Percentiles rank a stretch among this genome's conserved stretches.
Evolutionary conservation across 2,329 filamentous ascomycete species (phyloP).

Genomic region (Xylariaceae sp.): DNA sequence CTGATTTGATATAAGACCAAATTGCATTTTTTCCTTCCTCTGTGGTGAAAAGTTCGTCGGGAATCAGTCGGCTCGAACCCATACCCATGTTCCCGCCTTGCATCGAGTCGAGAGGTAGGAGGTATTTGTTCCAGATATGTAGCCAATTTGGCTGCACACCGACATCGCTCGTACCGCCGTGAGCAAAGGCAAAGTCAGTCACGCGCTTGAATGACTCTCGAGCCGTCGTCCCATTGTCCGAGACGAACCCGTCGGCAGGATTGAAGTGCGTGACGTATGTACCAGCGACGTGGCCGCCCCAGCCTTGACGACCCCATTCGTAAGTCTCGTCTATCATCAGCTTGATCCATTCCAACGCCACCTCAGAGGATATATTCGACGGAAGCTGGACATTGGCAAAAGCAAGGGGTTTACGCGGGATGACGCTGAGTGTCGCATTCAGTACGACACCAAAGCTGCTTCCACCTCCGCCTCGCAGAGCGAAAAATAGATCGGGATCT

Average conservation of each 20-base stretch:
- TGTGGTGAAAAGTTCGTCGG: constrained; percentile 13
- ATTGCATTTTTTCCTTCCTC: constrained; percentile 14
- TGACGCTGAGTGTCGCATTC: constrained; percentile 16
- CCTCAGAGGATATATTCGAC: constrained; percentile 15
- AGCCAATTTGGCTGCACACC: constrained; percentile 13
- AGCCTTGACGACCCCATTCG: constrained; percentile 17
- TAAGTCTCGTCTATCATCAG: constrained; percentile 16
- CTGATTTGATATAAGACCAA: constrained; percentile 14
- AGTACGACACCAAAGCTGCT: constrained; percentile 48
- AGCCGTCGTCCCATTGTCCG: constrained; percentile 15
- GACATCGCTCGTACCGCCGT: constrained; percentile 16
- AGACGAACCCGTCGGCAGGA: constrained; percentile 7
- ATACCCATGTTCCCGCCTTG: constrained; percentile 5
- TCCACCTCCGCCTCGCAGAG: constrained; percentile 27
- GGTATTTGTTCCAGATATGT: no score
- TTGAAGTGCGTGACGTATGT: constrained; percentile 19
- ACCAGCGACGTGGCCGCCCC: constrained; percentile 20
- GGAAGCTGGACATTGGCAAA: constrained; percentile 18
- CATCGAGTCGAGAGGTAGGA: no score
- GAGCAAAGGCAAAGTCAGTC: constrained; percentile 17
- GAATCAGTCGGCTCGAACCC: constrained; percentile 3
- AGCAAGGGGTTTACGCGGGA: constrained; percentile 15
- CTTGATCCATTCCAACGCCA: constrained; percentile 16
- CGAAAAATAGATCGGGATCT: constrained; percentile 38
- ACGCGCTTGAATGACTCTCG: constrained; percentile 11